Base-by-base conservation (phyloP, 106 monocot species). In the Cymbidium sinense region DNA sequence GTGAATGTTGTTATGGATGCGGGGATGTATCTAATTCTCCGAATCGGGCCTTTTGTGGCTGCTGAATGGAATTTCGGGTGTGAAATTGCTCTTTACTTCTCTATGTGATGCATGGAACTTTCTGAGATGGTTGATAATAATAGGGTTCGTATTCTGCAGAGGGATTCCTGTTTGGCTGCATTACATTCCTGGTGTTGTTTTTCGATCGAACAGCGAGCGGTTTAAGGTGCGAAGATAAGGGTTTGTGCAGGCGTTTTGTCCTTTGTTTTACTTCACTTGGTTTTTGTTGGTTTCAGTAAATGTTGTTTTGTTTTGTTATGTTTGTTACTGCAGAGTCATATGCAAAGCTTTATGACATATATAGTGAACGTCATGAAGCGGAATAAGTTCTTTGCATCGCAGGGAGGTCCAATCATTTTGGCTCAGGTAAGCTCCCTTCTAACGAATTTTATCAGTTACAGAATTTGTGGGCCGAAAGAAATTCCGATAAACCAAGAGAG, bases 91-190 rank as follows among this genome's bases (percentile, higher is more conserved):
- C 11, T 28, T 55, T 73, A 3, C 43, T 34, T 47, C 55, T 31
- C 76, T 36, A 17, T 64, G 21, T 69, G 18, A 75, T 12, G 34
- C 31, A 2, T 44, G 50, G 44, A 27, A 43, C 44, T 74, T 25
- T n/a, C 2, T 15, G 74, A 74, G 21, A 27, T 74, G 23, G 25
- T 47, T 74, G 7, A 28, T 44, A 35, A 35, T 74, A 27, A 44
- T 44, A 13, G 19, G 28, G 44, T 74, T 74, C 11, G 23, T 74
- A 74, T 74, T 58, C 43, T 88, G 75, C 85, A 96, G 96, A 23
- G 96, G 96, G 35, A 77, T 96, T 10, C 96, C 96, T 9, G 93
- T 91, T 76, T 96, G 96, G 96, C 74, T 96, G 78, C 96, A 96
- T 70, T 96, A 96, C 61, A 88, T 91, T 35, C 91, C 91, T 0